Evolutionary conservation across 768 basidiomycete genomes (phyloP), one percentile per base, ranked within the genome.

Genomic region (Russula emetica): DNA sequence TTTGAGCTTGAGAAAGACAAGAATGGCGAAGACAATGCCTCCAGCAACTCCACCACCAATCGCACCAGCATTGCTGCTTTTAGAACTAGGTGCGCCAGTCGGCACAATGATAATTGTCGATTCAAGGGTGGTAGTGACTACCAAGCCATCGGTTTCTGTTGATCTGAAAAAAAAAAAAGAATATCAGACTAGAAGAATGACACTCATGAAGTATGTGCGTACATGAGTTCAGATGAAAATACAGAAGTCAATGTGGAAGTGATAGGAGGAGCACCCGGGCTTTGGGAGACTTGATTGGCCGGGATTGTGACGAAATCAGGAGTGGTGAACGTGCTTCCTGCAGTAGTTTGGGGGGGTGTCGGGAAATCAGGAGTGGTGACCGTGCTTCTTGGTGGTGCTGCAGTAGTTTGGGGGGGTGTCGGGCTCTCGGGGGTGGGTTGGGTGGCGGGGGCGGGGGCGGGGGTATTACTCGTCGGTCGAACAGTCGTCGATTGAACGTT

Each of bases 21-120:
- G n/a, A n/a, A n/a, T n/a, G n/a, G n/a, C n/a, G 6, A n/a, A 60
- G 14, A 36, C 59, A 22, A 62, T 67, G 1, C 74, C 75, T 30
- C 71, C 74, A 38, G 70, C 71, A 26, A 70, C 66, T 34, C 71
- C 71, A 49, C 75, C 75, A 4, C 68, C 72, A 51, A 76, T 72
- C 24, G 75, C 72, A 55, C 68, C 70, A 24, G 64, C 62, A 34
- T 62, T 54, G 34, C 65, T 66, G 18, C 58, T 52, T 22, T 51
- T 26, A 16, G 69, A 52, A 40, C 58, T 36, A 16, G 68, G 32
- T 6, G 68, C 45, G 3, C 68, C 66, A 2, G 73, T 70, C 0
- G 64, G 60, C 18, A 53, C 42, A 34, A 73, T 66, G 40, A 75
- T 67, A 5, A 71, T 26, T 5, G 70, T 67, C 36, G 66, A 66